These are phyloP conservation scores for Berkeleyomyces rouxiae DNA, from an alignment of 2,329 filamentous ascomycete genomes.

Conservation along the genomic window DNA sequence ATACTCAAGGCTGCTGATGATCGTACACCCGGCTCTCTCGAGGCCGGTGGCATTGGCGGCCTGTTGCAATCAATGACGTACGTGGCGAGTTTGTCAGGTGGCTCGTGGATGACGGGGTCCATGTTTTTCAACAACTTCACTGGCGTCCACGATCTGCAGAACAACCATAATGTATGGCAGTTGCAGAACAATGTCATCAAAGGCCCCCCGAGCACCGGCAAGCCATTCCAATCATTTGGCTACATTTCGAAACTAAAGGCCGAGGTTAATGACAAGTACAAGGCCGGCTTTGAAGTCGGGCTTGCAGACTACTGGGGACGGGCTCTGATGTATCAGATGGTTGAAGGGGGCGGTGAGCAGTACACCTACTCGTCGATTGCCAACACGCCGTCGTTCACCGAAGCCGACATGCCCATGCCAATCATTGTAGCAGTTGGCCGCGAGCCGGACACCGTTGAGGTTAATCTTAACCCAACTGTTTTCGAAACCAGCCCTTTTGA, in stretches of 20 bases:
- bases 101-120: conserved; percentile 71
- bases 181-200: conserved; percentile 27
- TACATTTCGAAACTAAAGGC: conserved; percentile 25
- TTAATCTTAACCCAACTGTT: conserved; percentile 39
- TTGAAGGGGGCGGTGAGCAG: conserved; percentile 61
- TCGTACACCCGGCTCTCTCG: conserved; percentile 37
- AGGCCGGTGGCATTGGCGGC: conserved; percentile 55
- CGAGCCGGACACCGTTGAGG: conserved; percentile 26
- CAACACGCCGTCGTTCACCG: conserved; percentile 27
- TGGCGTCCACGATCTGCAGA: conserved; percentile 34
- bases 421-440: conserved; percentile 34
- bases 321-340: conserved; percentile 69
- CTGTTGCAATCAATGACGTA: conserved; percentile 71
- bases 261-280: conserved; percentile 23
- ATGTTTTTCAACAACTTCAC: conserved; percentile 75
- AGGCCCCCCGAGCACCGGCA: conserved; percentile 15
- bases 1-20: conserved; percentile 64
- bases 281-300: conserved; percentile 35
- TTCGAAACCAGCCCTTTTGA: conserved; percentile 53
- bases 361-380: conserved; percentile 65
- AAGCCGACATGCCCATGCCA: conserved; percentile 30
- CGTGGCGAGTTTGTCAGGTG: conserved; percentile 63
- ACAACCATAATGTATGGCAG: conserved; percentile 24
- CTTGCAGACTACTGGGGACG: conserved; percentile 85
- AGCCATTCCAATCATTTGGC: conserved; percentile 16